Evolutionary conservation across 139 green algal genomes (phyloP), one percentile per base, ranked within the genome.

Genomic region (Zygnema cylindricum): DNA sequence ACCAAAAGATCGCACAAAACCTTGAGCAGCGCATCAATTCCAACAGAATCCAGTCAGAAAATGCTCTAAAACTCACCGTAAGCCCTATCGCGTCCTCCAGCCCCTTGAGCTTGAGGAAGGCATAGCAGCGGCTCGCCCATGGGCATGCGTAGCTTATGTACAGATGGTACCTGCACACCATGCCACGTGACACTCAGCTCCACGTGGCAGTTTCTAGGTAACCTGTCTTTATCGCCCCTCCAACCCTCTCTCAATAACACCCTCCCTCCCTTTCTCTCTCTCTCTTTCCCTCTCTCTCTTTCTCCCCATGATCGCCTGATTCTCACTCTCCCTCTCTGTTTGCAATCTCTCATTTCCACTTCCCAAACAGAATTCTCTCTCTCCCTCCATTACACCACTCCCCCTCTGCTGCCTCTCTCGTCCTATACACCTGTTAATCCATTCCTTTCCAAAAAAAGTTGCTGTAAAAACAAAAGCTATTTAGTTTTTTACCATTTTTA

Each of bases 71-170:
- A 16, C 83, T 2, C 73, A 91, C 77, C 22, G 86, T 89, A 0
- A 91, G 33, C 25, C 82, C 49, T 33, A 91, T 91, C 21, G 38
- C 86, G 23, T 91, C 81, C 82, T 91, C 86, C 42, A 91, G 32
- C 21, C 86, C 86, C 22, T 91, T 91, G 25, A 91, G 86, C 57
- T 89, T 88, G 39, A 91, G 86, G 23, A 86, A 84, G 11, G 41
- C 41, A 30, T 84, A 84, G 82, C 86, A 91, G 22, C 97, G 91
- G 73, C 69, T 93, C 0, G 97, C 97, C 96, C 97, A 99, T 32
- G 97, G 97, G 83, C 97, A 99, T 0, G 96, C 97, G 36, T 96
- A 95, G 16, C 92, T 95, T n/a, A 99, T 92, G 91, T 98, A 99
- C 42, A 99, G 94, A 85, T 98, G 95, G 90, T 99, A 99, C 7